phyloP scores from a whole-genome alignment of 2,329 filamentous ascomycete genomes.

The Neobulgaria alba region DNA sequence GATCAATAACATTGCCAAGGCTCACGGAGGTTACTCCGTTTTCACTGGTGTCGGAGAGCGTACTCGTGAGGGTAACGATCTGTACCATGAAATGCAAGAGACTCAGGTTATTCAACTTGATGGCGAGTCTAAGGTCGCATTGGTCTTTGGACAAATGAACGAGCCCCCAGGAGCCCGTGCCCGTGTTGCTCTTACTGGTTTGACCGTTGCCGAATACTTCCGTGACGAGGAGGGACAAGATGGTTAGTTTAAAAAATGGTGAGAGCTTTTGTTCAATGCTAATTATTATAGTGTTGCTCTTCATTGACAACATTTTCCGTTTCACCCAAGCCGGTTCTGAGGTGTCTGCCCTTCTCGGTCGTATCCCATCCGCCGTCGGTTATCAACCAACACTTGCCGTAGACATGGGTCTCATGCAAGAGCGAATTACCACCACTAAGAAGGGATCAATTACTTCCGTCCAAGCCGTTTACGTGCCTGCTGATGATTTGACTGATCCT shows the following conservation, averaged over 20 bases:
- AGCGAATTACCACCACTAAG: constrained; percentile 98
- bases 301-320: constrained; percentile 99
- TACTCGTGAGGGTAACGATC: constrained; percentile 99
- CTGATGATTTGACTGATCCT: constrained; percentile 99
- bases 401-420: constrained; percentile 99
- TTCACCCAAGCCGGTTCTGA: constrained; percentile 99
- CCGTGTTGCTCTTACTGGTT: constrained; percentile 93
- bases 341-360: constrained; percentile 97
- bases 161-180: constrained; percentile 99
- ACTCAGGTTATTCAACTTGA: constrained; percentile 99
- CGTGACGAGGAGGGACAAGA: constrained; percentile 72
- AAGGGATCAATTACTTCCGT: constrained; percentile 99
- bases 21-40: constrained; percentile 99
- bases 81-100: constrained; percentile 99
- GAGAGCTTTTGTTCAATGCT: constrained; percentile 12
- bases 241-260: constrained; percentile 41
- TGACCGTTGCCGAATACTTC: constrained; percentile 77
- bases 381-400: constrained; percentile 98
- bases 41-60: constrained; percentile 99
- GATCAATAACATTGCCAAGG: constrained; percentile 99
- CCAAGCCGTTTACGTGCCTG: constrained; percentile 99
- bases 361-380: constrained; percentile 99
- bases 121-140: constrained; percentile 97
- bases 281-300: constrained; percentile 68
- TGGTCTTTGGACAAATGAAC: constrained; percentile 99